A percentile compares a stretch with the other conserved stretches of the same genome.
Evolutionary conservation across 345 rosid genomes (phyloP).

Genomic region (Aurinia saxatilis): DNA sequence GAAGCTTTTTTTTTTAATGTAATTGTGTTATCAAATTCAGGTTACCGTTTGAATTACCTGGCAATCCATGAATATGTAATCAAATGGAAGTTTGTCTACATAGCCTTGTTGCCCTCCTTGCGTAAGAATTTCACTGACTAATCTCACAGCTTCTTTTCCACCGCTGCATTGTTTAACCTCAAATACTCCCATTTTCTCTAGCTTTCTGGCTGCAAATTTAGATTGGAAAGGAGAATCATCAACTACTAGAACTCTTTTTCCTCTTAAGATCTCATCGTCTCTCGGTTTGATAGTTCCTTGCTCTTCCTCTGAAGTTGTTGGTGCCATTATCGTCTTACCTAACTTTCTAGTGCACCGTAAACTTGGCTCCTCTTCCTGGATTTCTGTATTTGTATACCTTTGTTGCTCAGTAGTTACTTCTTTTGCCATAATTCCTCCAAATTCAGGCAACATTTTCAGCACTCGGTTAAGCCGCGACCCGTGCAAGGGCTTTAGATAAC

Average conservation of each 20-base stretch:
- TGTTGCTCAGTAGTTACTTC: constrained; percentile 11
- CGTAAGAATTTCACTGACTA: constrained; percentile 27
- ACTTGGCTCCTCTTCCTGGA: constrained; percentile 22
- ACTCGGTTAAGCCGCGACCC: constrained; percentile 52
- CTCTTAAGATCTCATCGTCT: constrained; percentile 30
- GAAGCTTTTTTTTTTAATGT: background rate
- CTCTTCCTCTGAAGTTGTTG: background rate
- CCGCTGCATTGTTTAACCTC: constrained; percentile 35
- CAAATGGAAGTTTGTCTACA: constrained; percentile 60
- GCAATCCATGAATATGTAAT: constrained; percentile 79
- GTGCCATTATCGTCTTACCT: background rate
- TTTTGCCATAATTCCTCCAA: constrained; percentile 29
- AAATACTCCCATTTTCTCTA: constrained; percentile 45
- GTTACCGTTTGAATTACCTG: constrained; percentile 35
- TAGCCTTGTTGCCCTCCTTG: too few relatives aligned
- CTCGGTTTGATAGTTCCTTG: background rate
- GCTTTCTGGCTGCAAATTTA: constrained; percentile 14
- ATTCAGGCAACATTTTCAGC: constrained; percentile 56
- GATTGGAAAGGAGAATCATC: constrained; percentile 38
- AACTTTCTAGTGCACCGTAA: constrained; percentile 4
- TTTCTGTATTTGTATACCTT: constrained; percentile 10
- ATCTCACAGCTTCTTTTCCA: constrained; percentile 49
- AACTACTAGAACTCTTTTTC: constrained; percentile 52
- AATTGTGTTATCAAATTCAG: too few relatives aligned
- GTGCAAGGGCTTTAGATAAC: constrained; percentile 50